phyloP scores from a whole-genome alignment of 352 stramenopile species.

The Pythium coloratum region DNA sequence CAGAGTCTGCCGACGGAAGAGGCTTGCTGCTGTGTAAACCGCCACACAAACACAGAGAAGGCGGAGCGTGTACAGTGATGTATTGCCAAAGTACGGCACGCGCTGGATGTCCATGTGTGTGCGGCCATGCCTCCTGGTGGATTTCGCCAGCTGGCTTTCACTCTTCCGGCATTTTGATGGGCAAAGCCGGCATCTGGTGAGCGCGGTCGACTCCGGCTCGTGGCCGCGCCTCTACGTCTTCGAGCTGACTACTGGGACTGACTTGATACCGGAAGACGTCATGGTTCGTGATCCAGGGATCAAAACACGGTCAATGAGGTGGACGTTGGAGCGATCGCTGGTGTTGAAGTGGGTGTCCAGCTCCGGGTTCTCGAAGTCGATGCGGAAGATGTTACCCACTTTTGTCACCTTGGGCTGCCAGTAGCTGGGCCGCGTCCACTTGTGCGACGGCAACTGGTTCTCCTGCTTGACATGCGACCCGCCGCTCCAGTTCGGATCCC shows the following conservation, averaged over 20 bases:
- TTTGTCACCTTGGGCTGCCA: constrained; percentile 82
- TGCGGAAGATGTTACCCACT: constrained; percentile 79
- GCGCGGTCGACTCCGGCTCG: background rate
- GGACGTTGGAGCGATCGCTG: constrained; percentile 76
- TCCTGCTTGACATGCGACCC: constrained; percentile 54
- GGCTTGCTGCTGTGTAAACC: background rate
- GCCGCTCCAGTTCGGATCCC: constrained; percentile 77
- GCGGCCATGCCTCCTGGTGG: constrained; percentile 1
- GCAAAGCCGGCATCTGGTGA: background rate
- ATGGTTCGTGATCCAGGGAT: constrained; percentile 7
- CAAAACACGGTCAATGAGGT: constrained; percentile 74
- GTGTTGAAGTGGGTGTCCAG: constrained; percentile 76
- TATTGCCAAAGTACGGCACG: background rate
- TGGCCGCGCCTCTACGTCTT: constrained; percentile 10
- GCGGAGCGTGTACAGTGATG: background rate
- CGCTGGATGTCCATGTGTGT: background rate
- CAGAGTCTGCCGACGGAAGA: background rate
- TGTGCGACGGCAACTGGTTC: constrained; percentile 61
- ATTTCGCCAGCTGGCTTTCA: constrained; percentile 3
- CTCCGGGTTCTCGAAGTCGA: constrained; percentile 84
- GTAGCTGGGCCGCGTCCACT: constrained; percentile 76
- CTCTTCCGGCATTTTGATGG: background rate
- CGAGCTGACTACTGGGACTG: constrained; percentile 7
- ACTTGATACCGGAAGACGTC: background rate
- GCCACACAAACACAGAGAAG: background rate